Base-by-base conservation (phyloP, 2,329 filamentous ascomycete genomes). In the Alternaria viburni region DNA sequence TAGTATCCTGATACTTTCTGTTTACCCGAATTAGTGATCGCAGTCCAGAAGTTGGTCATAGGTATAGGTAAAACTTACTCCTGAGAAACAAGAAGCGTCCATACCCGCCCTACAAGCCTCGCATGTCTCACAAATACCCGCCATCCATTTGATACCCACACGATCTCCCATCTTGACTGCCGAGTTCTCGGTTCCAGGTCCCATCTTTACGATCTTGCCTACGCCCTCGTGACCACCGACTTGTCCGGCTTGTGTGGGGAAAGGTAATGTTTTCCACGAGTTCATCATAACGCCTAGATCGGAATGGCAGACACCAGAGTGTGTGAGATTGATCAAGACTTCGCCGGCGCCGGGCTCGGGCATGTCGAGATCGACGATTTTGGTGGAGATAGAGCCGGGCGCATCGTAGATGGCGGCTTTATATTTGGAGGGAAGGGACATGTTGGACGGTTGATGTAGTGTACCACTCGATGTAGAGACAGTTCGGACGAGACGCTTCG, bases 141-240 rank as follows among this genome's bases (percentile, higher is more conserved):
- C 81, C 62, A 90, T 81, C 88, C 89, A 91, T 78, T 92, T 92
- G 74, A 92, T 86, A 13, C 90, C 90, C 9, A 92, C 90, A 8
- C 89, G 83, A 69, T 91, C 87, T 6, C 89, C 89, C n/a, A 91
- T 72, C 69, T 89, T 89, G 36, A 91, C 80, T 6, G 83, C 83
- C 2, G 85, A 81, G 41, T 71, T 76, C 54, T 89, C 87, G 19
- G 86, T 83, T 8, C 86, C 87, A 1, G 88, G 82, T 1, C 90
- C 90, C 64, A 92, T 81, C 74, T 90, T 89, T 45, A 90, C 88
- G 30, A 92, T 82, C 56, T 85, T 85, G 45, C 88, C 88, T 2
- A 91, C 86, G 17, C 90, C 90, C 78, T 92, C 90, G 72, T 92
- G 90, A 5, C 90, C 90, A 45, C 90, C 90, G 5, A 91, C 85